A percentile compares a stretch with the other conserved stretches of the same genome.
Evolutionary conservation across 2,329 filamentous ascomycete genomes (phyloP).

Genomic region (Xylariomycetidae sp.): DNA sequence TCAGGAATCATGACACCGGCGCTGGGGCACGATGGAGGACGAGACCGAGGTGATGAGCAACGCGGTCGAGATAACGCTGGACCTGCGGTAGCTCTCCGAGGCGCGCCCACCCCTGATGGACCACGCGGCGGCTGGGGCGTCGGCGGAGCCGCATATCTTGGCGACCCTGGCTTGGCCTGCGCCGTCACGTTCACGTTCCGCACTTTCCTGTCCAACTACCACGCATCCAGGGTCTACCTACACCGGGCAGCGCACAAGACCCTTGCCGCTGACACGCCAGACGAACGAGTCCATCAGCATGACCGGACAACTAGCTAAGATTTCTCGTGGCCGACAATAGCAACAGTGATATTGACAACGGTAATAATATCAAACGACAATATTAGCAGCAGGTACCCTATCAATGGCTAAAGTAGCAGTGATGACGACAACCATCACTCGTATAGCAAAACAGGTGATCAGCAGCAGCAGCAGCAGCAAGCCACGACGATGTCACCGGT

Average conservation of each 20-base stretch:
- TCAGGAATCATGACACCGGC: slow-evolving; percentile 53
- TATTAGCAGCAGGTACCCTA: too few species aligned
- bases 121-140: slow-evolving; percentile 46
- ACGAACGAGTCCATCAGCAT: slow-evolving; percentile 42
- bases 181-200: slow-evolving; percentile 49
- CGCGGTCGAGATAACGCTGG: slow-evolving; percentile 44
- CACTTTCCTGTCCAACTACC: slow-evolving; percentile 52
- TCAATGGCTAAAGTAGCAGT: too few species aligned
- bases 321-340: slow-evolving; percentile 40
- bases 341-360: too few species aligned
- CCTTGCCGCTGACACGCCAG: slow-evolving; percentile 47
- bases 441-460: too few species aligned
- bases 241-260: slow-evolving; percentile 54
- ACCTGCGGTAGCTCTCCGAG: slow-evolving; percentile 46
- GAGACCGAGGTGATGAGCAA: slow-evolving; percentile 55
- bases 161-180: slow-evolving; percentile 43
- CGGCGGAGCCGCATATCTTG: slow-evolving; percentile 44
- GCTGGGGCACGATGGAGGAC: slow-evolving; percentile 51
- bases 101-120: slow-evolving; percentile 51
- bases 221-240: slow-evolving; percentile 51
- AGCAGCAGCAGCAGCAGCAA: too few species aligned
- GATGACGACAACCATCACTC: too few species aligned
- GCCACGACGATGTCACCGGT: slow-evolving; percentile 45
- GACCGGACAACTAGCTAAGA: slow-evolving; percentile 42
- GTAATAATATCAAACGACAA: too few species aligned